These are phyloP conservation scores for Rickenella mellea DNA, from an alignment of 768 basidiomycete genomes.

Conservation along the genomic window DNA sequence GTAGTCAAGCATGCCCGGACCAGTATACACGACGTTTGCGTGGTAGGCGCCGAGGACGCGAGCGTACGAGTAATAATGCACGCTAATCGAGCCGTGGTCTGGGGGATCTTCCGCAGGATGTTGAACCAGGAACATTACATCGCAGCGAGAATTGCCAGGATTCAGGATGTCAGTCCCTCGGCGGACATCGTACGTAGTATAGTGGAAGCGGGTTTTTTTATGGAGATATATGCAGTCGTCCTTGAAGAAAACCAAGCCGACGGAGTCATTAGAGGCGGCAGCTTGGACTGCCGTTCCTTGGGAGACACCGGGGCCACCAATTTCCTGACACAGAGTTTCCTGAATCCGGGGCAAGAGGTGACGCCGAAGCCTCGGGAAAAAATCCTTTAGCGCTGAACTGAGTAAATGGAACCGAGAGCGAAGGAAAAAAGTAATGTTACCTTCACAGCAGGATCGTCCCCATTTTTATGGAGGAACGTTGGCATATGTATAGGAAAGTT, in stretches of 20 bases:
- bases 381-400: not conserved
- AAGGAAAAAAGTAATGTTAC: not conserved
- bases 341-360: conserved; percentile 2
- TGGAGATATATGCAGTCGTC: conserved; percentile 17
- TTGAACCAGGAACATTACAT: conserved; percentile 2
- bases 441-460: conserved; percentile 1
- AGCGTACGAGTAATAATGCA: conserved; percentile 8
- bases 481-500: not conserved
- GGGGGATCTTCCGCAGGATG: too few species aligned
- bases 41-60: conserved; percentile 12
- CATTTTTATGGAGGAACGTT: not conserved
- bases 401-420: not conserved
- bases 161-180: conserved; percentile 1
- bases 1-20: not conserved
- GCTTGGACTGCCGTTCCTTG: too few species aligned
- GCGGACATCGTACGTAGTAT: conserved; percentile 20
- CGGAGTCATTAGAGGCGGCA: too few species aligned
- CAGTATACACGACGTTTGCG: conserved; percentile 2
- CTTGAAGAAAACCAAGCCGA: too few species aligned
- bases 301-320: too few species aligned
- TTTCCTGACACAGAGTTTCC: not conserved
- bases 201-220: conserved; percentile 18
- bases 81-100: not conserved
- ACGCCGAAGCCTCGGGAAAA: not conserved
- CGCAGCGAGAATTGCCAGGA: not conserved